These are phyloP conservation scores for Phycomyces blakesleeanus DNA, from an alignment of 192 early-diverging fungal genomes.

Conservation along the genomic window DNA sequence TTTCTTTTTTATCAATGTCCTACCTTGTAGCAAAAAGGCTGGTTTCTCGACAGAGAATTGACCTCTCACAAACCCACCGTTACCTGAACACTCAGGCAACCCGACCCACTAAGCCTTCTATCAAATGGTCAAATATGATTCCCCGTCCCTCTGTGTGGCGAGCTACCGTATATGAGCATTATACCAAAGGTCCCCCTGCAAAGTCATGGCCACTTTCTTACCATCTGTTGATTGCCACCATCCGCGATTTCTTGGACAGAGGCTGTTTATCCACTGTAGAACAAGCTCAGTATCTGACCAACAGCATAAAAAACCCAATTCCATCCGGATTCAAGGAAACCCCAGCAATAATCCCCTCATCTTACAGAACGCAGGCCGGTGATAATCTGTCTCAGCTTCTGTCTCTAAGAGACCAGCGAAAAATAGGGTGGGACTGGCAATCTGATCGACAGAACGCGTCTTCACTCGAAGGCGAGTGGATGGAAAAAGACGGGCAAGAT, in stretches of 20 bases:
- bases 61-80: too few relatives aligned
- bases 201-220: constrained; percentile 41
- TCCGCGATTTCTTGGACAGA: constrained; percentile 30
- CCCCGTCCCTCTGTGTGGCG: too few relatives aligned
- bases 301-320: constrained; percentile 19
- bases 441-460: constrained; percentile 16
- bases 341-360: constrained; percentile 19
- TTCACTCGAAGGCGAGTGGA: constrained; percentile 40
- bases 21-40: too few relatives aligned
- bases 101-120: too few relatives aligned
- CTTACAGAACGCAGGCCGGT: constrained; percentile 34
- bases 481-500: constrained; percentile 19
- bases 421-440: constrained; percentile 48
- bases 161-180: too few relatives aligned
- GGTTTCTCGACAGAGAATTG: too few relatives aligned
- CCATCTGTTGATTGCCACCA: constrained; percentile 27
- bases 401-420: constrained; percentile 15
- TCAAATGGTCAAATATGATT: too few relatives aligned
- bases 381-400: constrained; percentile 31
- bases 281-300: constrained; percentile 32
- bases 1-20: too few relatives aligned
- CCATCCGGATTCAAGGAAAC: constrained; percentile 13
- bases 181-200: constrained; percentile 36
- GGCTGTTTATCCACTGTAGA: constrained; percentile 31
- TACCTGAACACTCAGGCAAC: too few relatives aligned